Base-by-base conservation (phyloP, 495 filamentous ascomycete genomes). In the Penicillium psychrofluorescens region DNA sequence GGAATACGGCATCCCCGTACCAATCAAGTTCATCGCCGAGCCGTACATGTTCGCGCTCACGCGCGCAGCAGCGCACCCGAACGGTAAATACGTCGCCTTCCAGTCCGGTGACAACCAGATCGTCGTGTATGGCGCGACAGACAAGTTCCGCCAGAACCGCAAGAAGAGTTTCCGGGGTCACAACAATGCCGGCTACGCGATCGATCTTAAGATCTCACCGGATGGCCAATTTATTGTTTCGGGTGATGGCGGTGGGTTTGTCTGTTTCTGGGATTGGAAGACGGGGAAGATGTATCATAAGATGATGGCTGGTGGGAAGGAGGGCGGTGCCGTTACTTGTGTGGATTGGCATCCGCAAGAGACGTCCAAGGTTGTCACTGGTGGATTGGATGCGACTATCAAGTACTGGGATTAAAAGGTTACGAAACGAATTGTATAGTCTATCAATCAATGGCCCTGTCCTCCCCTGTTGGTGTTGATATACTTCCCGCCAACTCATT, bases 241-340 rank as follows among this genome's bases (percentile, higher is more conserved):
- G 30, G 92, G 92, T 43, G 94, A 97, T 61, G 83, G 74, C 33
- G 89, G 74, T 33, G 92, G 92, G 15, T 95, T 77, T 53, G 81
- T 91, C 36, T 95, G 87, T 64, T 95, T 95, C 69, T 98, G 90
- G 90, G 91, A 96, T 63, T 97, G 87, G 81, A 98, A 97, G 79
- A 95, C 88, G 32, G 89, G 90, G 55, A 97, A 95, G 68, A 88
- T 98, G 87, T 95, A 85, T 64, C 86, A 92, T 64, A 97, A 97
- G 78, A 78, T 98, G 42, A 71, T 84, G 63, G 90, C 88, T 2
- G 79, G 83, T 42, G 74, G 70, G 8, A 72, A 72, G 43, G 70
- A 74, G 32, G 70, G 70, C 5, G 81, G 83, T 6, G 79, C 91
- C 11, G 78, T 95, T 35, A 87, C 86, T 38, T 86, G 81, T 53